phyloP scores from a whole-genome alignment of 2,329 filamentous ascomycete genomes.

The Alternaria arborescens region DNA sequence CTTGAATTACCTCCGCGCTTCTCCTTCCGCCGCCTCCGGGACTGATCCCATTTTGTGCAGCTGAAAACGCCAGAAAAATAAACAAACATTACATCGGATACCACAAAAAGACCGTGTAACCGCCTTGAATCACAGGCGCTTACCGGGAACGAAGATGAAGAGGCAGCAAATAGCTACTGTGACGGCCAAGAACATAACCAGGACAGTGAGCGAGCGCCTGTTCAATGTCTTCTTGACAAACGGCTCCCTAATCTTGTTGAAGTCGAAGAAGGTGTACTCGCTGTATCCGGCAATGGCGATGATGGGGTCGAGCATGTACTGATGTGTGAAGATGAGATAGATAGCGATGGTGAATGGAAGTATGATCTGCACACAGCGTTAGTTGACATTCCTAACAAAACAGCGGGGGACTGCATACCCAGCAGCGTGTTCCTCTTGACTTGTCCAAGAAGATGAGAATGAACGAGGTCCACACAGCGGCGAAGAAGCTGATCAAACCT shows the following conservation, averaged over 20 bases:
- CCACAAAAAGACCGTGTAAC: slow-evolving; percentile 7
- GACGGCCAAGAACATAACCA: slow-evolving; percentile 77
- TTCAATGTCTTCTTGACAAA: slow-evolving; percentile 87
- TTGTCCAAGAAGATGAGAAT: slow-evolving; percentile 90
- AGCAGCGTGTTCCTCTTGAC: slow-evolving; percentile 76
- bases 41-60: slow-evolving; percentile 12
- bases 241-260: slow-evolving; percentile 85
- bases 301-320: slow-evolving; percentile 93
- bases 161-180: slow-evolving; percentile 85
- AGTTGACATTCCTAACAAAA: background rate
- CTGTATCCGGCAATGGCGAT: slow-evolving; percentile 89
- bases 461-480: slow-evolving; percentile 92
- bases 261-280: slow-evolving; percentile 96
- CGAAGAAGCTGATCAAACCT: slow-evolving; percentile 86
- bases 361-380: slow-evolving; percentile 66
- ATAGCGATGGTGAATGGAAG: slow-evolving; percentile 91
- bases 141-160: slow-evolving; percentile 95
- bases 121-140: slow-evolving; percentile 65
- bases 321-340: slow-evolving; percentile 78
- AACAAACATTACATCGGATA: slow-evolving; percentile 31
- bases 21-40: slow-evolving; percentile 5
- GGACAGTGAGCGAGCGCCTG: slow-evolving; percentile 82
- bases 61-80: slow-evolving; percentile 21
- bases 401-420: slow-evolving; percentile 67
- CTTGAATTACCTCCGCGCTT: slow-evolving; percentile 15